phyloP scores from a whole-genome alignment of 2,329 filamentous ascomycete species.

The Arachnomyces sp. region DNA sequence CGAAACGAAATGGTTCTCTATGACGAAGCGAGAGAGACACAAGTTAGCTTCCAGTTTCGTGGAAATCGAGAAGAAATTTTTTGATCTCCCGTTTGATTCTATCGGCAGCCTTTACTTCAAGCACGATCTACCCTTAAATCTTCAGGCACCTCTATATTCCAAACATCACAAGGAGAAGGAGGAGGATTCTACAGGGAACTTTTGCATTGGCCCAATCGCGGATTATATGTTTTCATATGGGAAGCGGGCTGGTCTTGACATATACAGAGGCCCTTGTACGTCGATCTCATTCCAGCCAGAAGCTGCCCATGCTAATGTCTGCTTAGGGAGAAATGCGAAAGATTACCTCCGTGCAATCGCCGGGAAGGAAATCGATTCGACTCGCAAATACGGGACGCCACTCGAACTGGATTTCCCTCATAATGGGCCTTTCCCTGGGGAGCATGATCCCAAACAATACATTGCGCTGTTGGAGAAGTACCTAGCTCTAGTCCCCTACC shows the following conservation, averaged over 20 bases:
- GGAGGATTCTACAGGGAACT: constrained; percentile 11
- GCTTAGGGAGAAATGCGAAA: constrained; percentile 6
- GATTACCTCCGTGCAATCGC: constrained; percentile 7
- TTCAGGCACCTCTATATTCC: constrained; percentile 14
- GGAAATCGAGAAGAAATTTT: constrained; percentile 8
- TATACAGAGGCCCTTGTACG: constrained; percentile 11
- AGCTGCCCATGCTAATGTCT: background rate
- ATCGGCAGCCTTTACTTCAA: constrained; percentile 10
- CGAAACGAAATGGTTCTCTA: constrained; percentile 18
- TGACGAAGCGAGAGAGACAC: background rate
- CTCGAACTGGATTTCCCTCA: constrained; percentile 7
- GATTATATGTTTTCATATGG: constrained; percentile 12
- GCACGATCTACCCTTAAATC: constrained; percentile 7
- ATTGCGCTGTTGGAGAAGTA: constrained; percentile 7
- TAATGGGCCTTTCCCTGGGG: constrained; percentile 4
- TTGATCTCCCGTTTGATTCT: constrained; percentile 6
- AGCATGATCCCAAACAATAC: constrained; percentile 1
- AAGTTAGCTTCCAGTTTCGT: background rate
- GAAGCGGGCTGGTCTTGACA: constrained; percentile 6
- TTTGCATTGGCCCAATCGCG: constrained; percentile 15
- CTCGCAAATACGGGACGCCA: constrained; percentile 3
- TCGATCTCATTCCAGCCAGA: background rate
- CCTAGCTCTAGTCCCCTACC: constrained; percentile 4
- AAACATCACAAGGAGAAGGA: constrained; percentile 7
- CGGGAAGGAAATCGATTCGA: constrained; percentile 9